Evolutionary conservation across 257 asterid species (phyloP).

Genomic region (Capsicum rhomboideum): DNA sequence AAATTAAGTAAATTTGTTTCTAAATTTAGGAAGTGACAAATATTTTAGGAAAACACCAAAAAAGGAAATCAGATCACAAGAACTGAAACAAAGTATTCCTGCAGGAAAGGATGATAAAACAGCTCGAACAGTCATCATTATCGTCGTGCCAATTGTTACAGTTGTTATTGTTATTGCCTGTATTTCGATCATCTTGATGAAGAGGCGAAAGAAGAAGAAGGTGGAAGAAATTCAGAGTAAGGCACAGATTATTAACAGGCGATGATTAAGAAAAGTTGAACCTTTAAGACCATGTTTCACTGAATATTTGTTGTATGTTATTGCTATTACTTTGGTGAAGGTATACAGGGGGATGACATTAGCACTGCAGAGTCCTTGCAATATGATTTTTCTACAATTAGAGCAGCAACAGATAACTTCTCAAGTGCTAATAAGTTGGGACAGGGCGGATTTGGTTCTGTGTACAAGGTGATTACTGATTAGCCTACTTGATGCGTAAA

Average conservation of each 20-base stretch:
- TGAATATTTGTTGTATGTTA: not conserved
- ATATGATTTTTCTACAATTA: conserved; percentile 11
- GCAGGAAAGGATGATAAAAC: not conserved
- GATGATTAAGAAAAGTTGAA: not conserved
- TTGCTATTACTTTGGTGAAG: not conserved
- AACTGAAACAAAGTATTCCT: not conserved
- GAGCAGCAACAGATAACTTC: conserved; percentile 8
- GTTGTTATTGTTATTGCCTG: not conserved
- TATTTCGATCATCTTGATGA: not conserved
- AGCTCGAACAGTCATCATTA: not conserved
- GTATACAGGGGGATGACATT: not conserved
- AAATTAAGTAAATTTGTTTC: not conserved
- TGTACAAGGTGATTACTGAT: conserved; percentile 8
- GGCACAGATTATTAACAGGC: not conserved
- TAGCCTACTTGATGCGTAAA: not conserved
- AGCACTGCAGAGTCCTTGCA: not conserved
- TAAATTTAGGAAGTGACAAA: not conserved
- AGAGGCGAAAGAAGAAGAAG: not conserved
- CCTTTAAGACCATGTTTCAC: not conserved
- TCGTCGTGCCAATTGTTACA: not conserved
- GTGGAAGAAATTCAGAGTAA: not conserved
- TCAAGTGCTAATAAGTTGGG: conserved; percentile 5
- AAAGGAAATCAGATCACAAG: not conserved
- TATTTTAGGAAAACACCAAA: not conserved
- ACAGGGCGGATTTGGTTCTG: conserved; percentile 7